These are phyloP conservation scores for Mycosphaerella arachidis DNA, from an alignment of 2,329 filamentous ascomycete genomes.

Conservation along the genomic window DNA sequence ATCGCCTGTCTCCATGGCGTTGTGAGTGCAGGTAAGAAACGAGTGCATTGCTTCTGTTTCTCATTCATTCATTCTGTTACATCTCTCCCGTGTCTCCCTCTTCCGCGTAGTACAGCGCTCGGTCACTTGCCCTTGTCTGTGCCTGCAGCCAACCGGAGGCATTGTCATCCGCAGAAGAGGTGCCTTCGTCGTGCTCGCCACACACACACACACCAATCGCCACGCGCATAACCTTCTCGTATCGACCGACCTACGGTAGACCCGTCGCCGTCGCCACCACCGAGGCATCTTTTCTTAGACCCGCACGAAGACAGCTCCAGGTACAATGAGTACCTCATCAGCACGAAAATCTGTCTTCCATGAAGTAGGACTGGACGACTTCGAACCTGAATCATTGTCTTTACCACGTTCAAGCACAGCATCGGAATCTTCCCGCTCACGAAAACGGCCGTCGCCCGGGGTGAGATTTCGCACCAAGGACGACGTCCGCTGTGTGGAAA, in stretches of 20 bases:
- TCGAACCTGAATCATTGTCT: not conserved
- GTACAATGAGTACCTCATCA: conserved; percentile 5
- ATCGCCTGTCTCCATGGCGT: no score
- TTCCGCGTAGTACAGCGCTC: not conserved
- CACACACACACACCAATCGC: not conserved
- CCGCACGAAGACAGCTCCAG: not conserved
- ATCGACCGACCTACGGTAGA: not conserved
- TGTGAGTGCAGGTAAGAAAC: not conserved
- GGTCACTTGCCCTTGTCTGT: not conserved
- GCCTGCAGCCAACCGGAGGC: not conserved
- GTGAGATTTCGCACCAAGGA: conserved; percentile 29
- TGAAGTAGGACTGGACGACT: conserved; percentile 7
- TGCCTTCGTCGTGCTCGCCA: not conserved
- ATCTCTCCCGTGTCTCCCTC: not conserved
- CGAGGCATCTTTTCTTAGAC: conserved; percentile 1
- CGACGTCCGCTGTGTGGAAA: conserved; percentile 26
- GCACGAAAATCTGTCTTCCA: conserved; percentile 5
- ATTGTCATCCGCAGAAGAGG: not conserved
- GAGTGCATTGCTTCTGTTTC: not conserved
- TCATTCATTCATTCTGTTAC: not conserved
- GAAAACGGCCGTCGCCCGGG: conserved; percentile 9
- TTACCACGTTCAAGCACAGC: not conserved
- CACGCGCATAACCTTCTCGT: conserved; percentile 1
- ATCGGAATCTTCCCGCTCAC: conserved; percentile 1
- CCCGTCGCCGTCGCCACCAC: not conserved